Evolutionary conservation across 805 yeast species (phyloP), one percentile per base, ranked within the genome.

Genomic region (Suhomyces tanzawaensis): DNA sequence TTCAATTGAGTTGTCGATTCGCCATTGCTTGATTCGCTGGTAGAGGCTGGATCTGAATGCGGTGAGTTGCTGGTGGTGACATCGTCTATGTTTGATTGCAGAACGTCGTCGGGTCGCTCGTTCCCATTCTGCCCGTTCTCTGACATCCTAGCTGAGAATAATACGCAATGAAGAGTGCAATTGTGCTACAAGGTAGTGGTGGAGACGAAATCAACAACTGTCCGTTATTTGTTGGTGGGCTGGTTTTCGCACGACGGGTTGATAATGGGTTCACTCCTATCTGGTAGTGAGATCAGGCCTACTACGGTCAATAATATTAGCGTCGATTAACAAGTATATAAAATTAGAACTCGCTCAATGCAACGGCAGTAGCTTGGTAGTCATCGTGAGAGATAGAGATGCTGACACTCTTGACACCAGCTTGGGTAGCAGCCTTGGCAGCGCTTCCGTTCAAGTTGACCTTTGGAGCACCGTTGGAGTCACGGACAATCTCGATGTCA

Each of bases 311-410:
- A 21, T 21, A 21, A 21, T 21, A 21, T 21, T 7, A 7, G 7
- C 9, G 7, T 21, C n/a, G n/a, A n/a, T n/a, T n/a, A n/a, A n/a
- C n/a, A n/a, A n/a, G n/a, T n/a, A n/a, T n/a, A n/a, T n/a, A n/a
- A n/a, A n/a, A n/a, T n/a, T 63, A 71, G 40, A 72, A 76, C 56
- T 76, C 77, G 50, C 79, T 72, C 49, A 91, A 79, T 24, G 99
- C 99, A 55, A 93, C 97, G 8, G 99, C 98, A 47, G 95, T 93
- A 29, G 96, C 87, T 74, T 93, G 99, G 72, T 84, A 76, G 53
- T 95, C 99, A 58, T 91, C 96, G 62, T 93, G 99, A 16, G 96
- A 85, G 52, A 93, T 93, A 29, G 96, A 86, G 42, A 93, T 95
- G 57, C 77, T 85, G 46, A 93, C 84, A 23, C 66, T 62, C 62